Evolutionary conservation across 352 stramenopile genomes (phyloP), one percentile per base, ranked within the genome.

Genomic region (Pythium sukuiense): DNA sequence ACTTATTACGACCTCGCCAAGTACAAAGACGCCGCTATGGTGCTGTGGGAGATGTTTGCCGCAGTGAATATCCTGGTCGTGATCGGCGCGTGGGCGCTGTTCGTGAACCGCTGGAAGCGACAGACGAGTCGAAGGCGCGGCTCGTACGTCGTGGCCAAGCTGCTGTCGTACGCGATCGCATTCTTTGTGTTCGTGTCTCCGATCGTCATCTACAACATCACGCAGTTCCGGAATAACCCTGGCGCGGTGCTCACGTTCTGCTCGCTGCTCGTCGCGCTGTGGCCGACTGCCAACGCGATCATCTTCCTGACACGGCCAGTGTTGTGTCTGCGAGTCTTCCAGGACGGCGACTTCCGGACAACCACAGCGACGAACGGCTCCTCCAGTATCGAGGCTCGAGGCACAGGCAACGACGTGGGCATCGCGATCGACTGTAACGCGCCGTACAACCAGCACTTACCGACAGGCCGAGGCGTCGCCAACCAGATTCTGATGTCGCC

Each of bases 111-210:
- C 9, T 88, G 84, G 79, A 75, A 71, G 6, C 71, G 59, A 5
- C 63, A 75, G 35, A 14, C 81, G 39, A 35, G 62, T 7, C 53
- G 76, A 12, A 70, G 79, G 35, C 69, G 77, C 55, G 81, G 82
- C 41, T 76, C 80, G 0, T 83, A 92, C 60, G 84, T 95, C 11
- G 72, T 93, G 24, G 78, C 83, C 65, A 95, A 92, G 71, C 60
- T 95, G 54, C 70, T 90, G 39, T 83, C 82, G 55, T 95, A 92
- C 76, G 86, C 83, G 16, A 64, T 95, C 32, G 76, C 81, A 29
- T 95, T 92, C 67, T 80, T 89, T 30, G 45, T 88, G 9, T 88
- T 91, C 55, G 87, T 95, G 16, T 77, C 74, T 8, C 87, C 87
- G 2, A 89, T 83, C 52, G 78, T 93, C 13, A 68, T 93, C 24